phyloP scores from a whole-genome alignment of 179 eudicot genomes.

The Spergularia azorica region DNA sequence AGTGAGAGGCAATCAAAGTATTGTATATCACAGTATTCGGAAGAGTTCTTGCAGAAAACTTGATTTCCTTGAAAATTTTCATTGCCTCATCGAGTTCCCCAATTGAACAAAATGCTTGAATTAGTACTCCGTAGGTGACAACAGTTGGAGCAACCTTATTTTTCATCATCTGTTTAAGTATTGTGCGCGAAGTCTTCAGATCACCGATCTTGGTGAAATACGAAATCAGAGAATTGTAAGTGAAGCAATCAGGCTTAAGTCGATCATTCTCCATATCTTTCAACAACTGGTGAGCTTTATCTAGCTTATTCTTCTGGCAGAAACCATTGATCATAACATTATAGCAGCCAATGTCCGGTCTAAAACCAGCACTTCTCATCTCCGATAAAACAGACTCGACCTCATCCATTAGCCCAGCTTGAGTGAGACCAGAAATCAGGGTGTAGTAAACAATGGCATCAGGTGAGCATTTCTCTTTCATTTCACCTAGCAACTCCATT shows the following conservation, averaged over 20 bases:
- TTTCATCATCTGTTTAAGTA: constrained; percentile 55
- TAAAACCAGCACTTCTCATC: constrained; percentile 65
- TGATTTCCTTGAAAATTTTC: constrained; percentile 61
- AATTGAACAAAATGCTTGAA: constrained; percentile 53
- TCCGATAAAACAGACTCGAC: constrained; percentile 45
- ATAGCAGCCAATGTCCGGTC: constrained; percentile 61
- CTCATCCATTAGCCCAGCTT: constrained; percentile 65
- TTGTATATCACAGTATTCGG: constrained; percentile 82
- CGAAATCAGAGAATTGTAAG: constrained; percentile 72
- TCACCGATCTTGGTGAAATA: constrained; percentile 57
- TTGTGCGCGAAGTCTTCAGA: constrained; percentile 43
- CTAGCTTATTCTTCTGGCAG: constrained; percentile 60
- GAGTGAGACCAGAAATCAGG: constrained; percentile 66
- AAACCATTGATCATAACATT: constrained; percentile 70
- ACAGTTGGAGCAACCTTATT: constrained; percentile 57
- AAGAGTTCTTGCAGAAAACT: constrained; percentile 35
- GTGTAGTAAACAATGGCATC: constrained; percentile 70
- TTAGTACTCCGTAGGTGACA: constrained; percentile 67
- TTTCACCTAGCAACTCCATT: constrained; percentile 62
- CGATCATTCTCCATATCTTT: constrained; percentile 58
- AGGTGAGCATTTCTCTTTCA: constrained; percentile 43
- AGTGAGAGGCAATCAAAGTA: constrained; percentile 58
- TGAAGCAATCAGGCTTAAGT: constrained; percentile 58
- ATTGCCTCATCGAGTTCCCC: constrained; percentile 61
- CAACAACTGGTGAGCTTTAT: constrained; percentile 54